phyloP scores from a whole-genome alignment of 768 basidiomycete genomes.

The Antrodiella citrinella region DNA sequence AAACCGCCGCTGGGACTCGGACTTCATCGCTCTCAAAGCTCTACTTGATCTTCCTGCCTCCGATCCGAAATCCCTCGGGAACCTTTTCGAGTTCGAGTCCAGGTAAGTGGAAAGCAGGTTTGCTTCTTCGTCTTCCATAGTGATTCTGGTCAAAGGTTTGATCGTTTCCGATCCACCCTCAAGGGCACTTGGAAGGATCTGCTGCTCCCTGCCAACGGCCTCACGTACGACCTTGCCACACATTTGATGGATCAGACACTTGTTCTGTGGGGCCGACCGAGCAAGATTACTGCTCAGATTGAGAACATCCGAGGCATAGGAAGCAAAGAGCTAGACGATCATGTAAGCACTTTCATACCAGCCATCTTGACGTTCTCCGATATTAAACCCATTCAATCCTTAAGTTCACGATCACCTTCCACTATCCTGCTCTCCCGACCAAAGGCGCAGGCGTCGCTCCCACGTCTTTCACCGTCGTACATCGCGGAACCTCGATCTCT shows the following conservation, averaged over 20 bases:
- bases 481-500: constrained; percentile 64
- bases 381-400: background rate
- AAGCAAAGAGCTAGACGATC: constrained; percentile 57
- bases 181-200: constrained; percentile 80
- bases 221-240: constrained; percentile 70
- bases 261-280: constrained; percentile 67
- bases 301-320: constrained; percentile 66
- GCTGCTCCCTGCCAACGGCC: constrained; percentile 50
- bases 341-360: constrained; percentile 42
- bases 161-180: constrained; percentile 58
- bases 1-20: constrained; percentile 73
- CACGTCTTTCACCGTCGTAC: constrained; percentile 56
- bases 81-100: constrained; percentile 65
- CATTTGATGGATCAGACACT: constrained; percentile 78
- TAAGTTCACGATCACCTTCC: constrained; percentile 47
- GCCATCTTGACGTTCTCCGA: background rate
- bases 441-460: constrained; percentile 23
- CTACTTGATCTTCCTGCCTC: constrained; percentile 47
- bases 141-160: constrained; percentile 34
- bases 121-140: background rate
- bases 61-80: constrained; percentile 48
- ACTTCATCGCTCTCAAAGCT: constrained; percentile 58
- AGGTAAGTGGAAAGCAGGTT: constrained; percentile 37
- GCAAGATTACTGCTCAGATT: constrained; percentile 57
- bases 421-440: constrained; percentile 23